Evolutionary conservation across 1,139 yeast species (phyloP).

Genomic region (Candida pseudocylindracea): DNA sequence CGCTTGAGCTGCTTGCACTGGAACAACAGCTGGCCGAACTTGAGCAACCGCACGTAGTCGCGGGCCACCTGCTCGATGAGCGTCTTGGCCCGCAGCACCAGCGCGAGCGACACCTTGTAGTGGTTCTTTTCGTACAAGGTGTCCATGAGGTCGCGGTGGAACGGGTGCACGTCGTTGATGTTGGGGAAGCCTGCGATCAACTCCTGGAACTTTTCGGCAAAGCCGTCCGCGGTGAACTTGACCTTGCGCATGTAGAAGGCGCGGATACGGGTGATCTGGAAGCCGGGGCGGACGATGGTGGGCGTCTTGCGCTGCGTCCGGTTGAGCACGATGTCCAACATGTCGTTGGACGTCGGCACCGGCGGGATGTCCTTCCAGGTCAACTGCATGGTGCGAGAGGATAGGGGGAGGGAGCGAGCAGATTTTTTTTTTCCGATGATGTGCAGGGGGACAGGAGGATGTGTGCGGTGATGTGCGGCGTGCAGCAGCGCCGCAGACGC

Average conservation of each 20-base stretch:
- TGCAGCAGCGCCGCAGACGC: neutral
- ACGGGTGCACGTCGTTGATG: conserved; percentile 93
- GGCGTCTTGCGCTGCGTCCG: conserved; percentile 98
- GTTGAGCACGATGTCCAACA: conserved; percentile 90
- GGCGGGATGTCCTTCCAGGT: conserved; percentile 97
- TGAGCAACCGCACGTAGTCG: conserved; percentile 80
- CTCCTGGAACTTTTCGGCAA: conserved; percentile 75
- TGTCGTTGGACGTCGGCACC: conserved; percentile 77
- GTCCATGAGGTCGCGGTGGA: conserved; percentile 94
- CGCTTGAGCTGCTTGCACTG: conserved; percentile 97
- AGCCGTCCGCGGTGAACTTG: conserved; percentile 88
- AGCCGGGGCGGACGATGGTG: conserved; percentile 92
- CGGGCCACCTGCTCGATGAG: conserved; percentile 89
- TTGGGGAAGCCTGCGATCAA: conserved; percentile 81
- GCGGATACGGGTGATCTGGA: conserved; percentile 86
- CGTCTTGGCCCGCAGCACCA: conserved; percentile 82
- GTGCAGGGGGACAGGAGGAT: too few species aligned
- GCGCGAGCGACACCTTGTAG: conserved; percentile 92
- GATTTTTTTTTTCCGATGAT: neutral
- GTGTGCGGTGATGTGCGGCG: neutral
- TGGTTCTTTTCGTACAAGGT: conserved; percentile 95
- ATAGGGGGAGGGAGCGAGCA: neutral
- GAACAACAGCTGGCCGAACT: conserved; percentile 92
- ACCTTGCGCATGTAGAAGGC: conserved; percentile 98
- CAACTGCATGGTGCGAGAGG: conserved; percentile 43